phyloP scores from a whole-genome alignment of 768 basidiomycete species.

The Podaxis sp. region DNA sequence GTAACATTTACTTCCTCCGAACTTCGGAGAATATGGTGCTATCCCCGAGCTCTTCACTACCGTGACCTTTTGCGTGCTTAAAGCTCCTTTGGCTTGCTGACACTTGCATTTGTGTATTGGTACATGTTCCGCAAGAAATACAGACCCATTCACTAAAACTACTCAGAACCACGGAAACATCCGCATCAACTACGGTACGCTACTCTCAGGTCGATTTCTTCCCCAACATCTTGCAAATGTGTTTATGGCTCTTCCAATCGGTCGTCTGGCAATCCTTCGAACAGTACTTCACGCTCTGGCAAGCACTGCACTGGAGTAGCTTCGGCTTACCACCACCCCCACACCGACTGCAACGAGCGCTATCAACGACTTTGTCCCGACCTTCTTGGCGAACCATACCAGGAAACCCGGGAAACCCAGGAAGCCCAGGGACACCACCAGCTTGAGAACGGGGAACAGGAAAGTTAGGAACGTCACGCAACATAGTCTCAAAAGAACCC shows the following conservation, averaged over 20 bases:
- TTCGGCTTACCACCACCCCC: conserved; percentile 21
- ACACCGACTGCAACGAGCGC: conserved; percentile 18
- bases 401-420: not conserved
- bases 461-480: not conserved
- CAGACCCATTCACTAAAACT: too few relatives aligned
- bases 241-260: conserved; percentile 49
- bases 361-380: too few relatives aligned
- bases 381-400: too few relatives aligned
- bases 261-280: conserved; percentile 43
- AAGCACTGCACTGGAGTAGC: conserved; percentile 34
- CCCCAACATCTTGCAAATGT: conserved; percentile 22
- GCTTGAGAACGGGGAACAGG: not conserved
- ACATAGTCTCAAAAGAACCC: not conserved
- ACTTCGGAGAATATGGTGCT: too few relatives aligned
- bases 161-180: too few relatives aligned
- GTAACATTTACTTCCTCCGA: too few relatives aligned
- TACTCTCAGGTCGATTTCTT: not conserved
- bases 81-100: too few relatives aligned
- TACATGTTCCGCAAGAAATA: too few relatives aligned
- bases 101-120: too few relatives aligned
- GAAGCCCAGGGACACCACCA: not conserved
- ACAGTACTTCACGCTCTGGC: conserved; percentile 42
- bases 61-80: too few relatives aligned
- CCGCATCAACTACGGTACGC: not conserved
- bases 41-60: too few relatives aligned